Evolutionary conservation across 2,329 filamentous ascomycete genomes (phyloP).

Genomic region (Fusarium miscanthi): DNA sequence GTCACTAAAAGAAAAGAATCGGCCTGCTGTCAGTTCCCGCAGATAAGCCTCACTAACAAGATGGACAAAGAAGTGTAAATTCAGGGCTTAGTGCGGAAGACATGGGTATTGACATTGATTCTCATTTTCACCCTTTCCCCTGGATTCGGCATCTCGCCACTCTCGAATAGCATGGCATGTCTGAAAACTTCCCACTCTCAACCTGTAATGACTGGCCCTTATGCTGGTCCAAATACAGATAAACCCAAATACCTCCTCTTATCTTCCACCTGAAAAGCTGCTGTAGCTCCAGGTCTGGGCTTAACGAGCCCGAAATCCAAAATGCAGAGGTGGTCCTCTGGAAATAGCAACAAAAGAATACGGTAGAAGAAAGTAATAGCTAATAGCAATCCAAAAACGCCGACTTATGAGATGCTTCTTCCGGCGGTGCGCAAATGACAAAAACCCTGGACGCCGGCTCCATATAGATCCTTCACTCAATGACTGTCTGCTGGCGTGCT

Average conservation of each 20-base stretch:
- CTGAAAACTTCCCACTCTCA: not conserved
- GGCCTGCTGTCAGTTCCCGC: not conserved
- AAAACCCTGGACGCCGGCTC: slow-evolving; percentile 44
- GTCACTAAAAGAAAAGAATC: not conserved
- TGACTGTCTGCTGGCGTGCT: slow-evolving; percentile 43
- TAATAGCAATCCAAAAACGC: slow-evolving; percentile 38
- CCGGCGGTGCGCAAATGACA: slow-evolving; percentile 26
- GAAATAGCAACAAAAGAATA: slow-evolving; percentile 2
- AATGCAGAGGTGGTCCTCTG: not conserved
- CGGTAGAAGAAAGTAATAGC: not conserved
- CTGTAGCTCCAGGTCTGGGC: not conserved
- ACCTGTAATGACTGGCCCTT: not conserved
- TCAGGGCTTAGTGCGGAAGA: not conserved
- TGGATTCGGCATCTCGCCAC: not conserved
- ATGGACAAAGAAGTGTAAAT: not conserved
- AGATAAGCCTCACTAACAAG: not conserved
- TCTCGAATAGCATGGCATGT: slow-evolving; percentile 1
- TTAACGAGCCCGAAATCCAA: not conserved
- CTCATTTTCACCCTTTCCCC: slow-evolving; percentile 17
- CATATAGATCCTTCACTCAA: slow-evolving; percentile 31
- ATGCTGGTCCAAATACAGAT: not conserved
- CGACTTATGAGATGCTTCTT: slow-evolving; percentile 41
- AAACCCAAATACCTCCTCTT: not conserved
- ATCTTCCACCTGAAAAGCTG: not conserved
- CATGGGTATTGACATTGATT: slow-evolving; percentile 14